Evolutionary conservation across 495 filamentous ascomycete species (phyloP), one percentile per base, ranked within the genome.

Genomic region (Chaetomidium leptoderma): DNA sequence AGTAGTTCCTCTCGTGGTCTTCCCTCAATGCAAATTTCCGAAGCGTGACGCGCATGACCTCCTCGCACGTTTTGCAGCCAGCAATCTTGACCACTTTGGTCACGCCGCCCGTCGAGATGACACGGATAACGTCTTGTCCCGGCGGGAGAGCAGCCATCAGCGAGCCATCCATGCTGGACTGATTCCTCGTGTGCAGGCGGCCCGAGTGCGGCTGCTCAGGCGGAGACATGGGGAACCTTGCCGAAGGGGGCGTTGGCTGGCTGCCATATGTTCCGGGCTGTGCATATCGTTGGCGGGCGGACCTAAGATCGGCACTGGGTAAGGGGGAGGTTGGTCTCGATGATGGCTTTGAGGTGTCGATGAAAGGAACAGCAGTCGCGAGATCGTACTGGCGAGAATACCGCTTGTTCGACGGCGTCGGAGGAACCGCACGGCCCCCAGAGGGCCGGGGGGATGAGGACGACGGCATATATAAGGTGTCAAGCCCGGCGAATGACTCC

Each of bases 1-100:
- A 90, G 68, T 90, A 89, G 61, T 89, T 89, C 62, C 86, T 76
- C 59, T 86, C 85, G 59, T 89, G 87, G 58, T 87, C 84, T 65
- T 91, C 88, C 11, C 86, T 81, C 23, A 89, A 77, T 32, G 76
- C 78, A 56, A 95, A 86, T 66, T 97, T 97, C 61, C 83, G 86
- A 23, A 97, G 72, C 2, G 92, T 92, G 56, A 84, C 85, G 26
- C 88, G 77, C 71, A 96, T 89, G 51, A 99, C 86, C 55, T 96
- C 90, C 60, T 97, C 93, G 32, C 89, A 83, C 2, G 87, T 95
- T 65, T 86, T 90, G 78, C 90, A 96, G 60, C 86, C 88, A 53
- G 88, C 86, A 48, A 97, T 86, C 67, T 91, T 89, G 53, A 97
- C 81, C 7, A 96, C 91, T 69, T 92, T 91, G 30, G 91, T 95